Percentiles rank a stretch among this genome's conserved stretches.
Evolutionary conservation across 305 asterid genomes (phyloP).

Genomic region (Withania somnifera): DNA sequence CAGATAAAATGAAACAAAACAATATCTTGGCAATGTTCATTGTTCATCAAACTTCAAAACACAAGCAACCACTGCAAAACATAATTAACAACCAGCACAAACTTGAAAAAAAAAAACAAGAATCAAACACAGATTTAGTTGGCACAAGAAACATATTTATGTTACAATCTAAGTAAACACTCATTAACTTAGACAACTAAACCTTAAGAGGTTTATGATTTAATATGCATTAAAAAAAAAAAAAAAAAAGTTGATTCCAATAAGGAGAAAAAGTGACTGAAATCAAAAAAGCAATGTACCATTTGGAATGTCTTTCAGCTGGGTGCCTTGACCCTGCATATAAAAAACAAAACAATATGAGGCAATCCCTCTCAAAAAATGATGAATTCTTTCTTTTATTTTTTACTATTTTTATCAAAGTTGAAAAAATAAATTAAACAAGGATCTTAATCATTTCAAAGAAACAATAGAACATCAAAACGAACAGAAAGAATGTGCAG

Average conservation of each 20-base stretch:
- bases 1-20: not conserved
- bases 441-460: not conserved
- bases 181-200: not conserved
- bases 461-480: not conserved
- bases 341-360: constrained; percentile 10
- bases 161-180: not conserved
- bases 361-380: not conserved
- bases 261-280: not conserved
- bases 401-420: no score
- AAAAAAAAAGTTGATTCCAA: not conserved
- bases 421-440: not conserved
- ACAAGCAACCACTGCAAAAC: not conserved
- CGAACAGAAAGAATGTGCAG: not conserved
- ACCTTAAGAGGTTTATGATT: not conserved
- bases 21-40: not conserved
- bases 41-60: not conserved
- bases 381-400: not conserved
- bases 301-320: constrained; percentile 86
- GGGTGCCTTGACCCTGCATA: constrained; percentile 71
- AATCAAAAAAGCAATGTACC: constrained; percentile 33
- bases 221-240: not conserved
- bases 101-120: not conserved
- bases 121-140: not conserved
- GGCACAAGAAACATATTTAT: not conserved
- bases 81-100: not conserved